Evolutionary conservation across 2,329 filamentous ascomycete species (phyloP), one percentile per base, ranked within the genome.

Genomic region (Sporothrix protearum): DNA sequence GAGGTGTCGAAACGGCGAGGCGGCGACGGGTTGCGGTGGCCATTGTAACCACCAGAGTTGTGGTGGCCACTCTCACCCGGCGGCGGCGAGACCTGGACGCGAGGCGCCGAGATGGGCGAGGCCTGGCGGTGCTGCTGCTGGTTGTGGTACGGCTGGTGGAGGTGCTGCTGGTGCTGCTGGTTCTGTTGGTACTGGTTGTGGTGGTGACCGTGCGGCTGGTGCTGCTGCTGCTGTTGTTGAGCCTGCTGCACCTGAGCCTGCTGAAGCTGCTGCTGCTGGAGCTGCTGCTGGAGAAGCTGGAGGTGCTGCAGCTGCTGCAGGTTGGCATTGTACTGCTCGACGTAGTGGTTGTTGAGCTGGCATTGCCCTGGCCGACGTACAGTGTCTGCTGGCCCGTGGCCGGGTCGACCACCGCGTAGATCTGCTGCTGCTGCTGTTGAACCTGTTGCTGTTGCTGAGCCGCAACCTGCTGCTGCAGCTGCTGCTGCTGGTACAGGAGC

Each of bases 361-460:
- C 76, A 61, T 86, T 83, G 73, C 82, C 86, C 77, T 88, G 90
- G 79, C 96, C 92, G 75, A 94, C 84, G 70, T 93, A 91, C 78
- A 94, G 94, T 74, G 87, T 89, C 79, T 92, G 91, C 81, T 97
- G 93, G 73, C 93, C 93, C 69, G 92, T 96, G 78, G 91, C 85
- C 7, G 93, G 92, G 78, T 97, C 96, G 83, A 92, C 95, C 74
- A 96, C 92, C 19, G 90, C 86, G 79, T 91, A 94, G 74, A 97
- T 25, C 14, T 72, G 70, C 64, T 83, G 75, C 93, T 92, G 72
- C 92, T 68, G 61, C 91, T 68, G 61, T 91, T 78, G 92, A 90
- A 53, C 87, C 77, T 91, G 89, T 79, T 92, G 89, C 72, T 81
- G 81, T 68, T 74, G 73, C 55, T 45, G 19, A 28, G 53, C 91